phyloP scores from a whole-genome alignment of 441 rosid species.

The Euphorbia corollata region DNA sequence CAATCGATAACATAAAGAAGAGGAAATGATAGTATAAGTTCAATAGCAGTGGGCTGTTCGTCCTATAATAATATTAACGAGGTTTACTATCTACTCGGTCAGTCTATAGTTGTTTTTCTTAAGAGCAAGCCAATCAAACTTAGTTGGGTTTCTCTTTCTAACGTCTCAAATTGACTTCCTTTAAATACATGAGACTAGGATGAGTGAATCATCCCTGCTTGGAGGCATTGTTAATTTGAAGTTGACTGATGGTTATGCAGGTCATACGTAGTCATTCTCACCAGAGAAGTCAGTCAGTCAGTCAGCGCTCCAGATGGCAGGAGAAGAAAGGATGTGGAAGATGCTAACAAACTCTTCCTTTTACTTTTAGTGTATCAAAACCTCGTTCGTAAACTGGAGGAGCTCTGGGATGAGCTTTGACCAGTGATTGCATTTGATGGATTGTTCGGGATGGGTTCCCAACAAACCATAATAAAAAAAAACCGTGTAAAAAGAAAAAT shows the following conservation, averaged over 20 bases:
- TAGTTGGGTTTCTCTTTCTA: neutral
- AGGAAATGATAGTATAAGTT: neutral
- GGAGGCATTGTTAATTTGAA: neutral
- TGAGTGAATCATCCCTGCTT: neutral
- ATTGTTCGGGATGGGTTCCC: slow-evolving; percentile 39
- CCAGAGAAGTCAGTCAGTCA: slow-evolving; percentile 45
- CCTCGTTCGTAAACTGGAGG: slow-evolving; percentile 28
- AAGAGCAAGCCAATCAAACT: neutral
- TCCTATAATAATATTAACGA: neutral
- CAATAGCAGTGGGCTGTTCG: neutral
- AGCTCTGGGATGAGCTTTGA: slow-evolving; percentile 36
- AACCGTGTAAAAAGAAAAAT: slow-evolving; percentile 16
- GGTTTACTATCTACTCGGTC: neutral
- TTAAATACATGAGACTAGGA: neutral
- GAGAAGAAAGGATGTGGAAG: slow-evolving; percentile 39
- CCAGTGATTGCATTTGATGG: slow-evolving; percentile 39
- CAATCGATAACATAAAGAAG: neutral
- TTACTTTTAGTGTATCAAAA: slow-evolving; percentile 31
- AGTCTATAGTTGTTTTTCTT: neutral
- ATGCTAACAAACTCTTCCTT: slow-evolving; percentile 34
- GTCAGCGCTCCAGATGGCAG: slow-evolving; percentile 39
- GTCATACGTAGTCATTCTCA: slow-evolving; percentile 60
- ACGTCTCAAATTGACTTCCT: neutral
- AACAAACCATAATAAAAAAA: slow-evolving; percentile 27
- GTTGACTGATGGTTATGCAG: slow-evolving; percentile 33